Evolutionary conservation across 345 rosid species (phyloP), one percentile per base, ranked within the genome.

Genomic region (Linum tenue): DNA sequence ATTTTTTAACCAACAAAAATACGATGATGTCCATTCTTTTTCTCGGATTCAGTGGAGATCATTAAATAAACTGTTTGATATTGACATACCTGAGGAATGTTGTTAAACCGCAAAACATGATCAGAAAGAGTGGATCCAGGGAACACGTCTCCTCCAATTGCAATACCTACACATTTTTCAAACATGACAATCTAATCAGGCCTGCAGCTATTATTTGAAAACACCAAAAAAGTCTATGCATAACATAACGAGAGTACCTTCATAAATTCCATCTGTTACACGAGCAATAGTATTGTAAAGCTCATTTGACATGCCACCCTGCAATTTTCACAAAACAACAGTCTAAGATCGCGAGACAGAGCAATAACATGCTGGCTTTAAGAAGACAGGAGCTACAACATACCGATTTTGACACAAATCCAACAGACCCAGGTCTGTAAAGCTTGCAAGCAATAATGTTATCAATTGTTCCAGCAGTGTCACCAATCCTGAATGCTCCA

Each of bases 271-370:
- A 81, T 92, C 96, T 7, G 97, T 88, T 65, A 92, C 97, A 69
- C 98, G 96, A 44, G 92, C 90, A 79, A 90, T 79, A 16, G 95
- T 77, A 64, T 81, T 92, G 88, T 92, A 92, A 78, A 92, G 75
- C 77, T 92, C 98, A 76, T 92, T 92, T 16, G 97, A 92, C 98
- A 90, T 92, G 59, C 98, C 98, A 73, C 97, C 98, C 98, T 90
- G 80, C 70, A 79, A 63, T 66, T 56, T 55, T 58, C 56, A 38
- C 31, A 22, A 22, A 22, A 22, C 31, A 22, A 22, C 31, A 22
- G 31, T 7, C 50, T 59, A 17, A 55, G 55, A 41, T 40, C 38
- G 31, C 14, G 3, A 65, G 14, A 12, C 7, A 42, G 7, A 65
- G 37, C 16, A 22, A 37, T 16, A 65, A 12, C 65, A 36, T 63